Conservation (phyloP, 192 early-diverging fungal genomes). For the Gonapodya sp. region DNA sequence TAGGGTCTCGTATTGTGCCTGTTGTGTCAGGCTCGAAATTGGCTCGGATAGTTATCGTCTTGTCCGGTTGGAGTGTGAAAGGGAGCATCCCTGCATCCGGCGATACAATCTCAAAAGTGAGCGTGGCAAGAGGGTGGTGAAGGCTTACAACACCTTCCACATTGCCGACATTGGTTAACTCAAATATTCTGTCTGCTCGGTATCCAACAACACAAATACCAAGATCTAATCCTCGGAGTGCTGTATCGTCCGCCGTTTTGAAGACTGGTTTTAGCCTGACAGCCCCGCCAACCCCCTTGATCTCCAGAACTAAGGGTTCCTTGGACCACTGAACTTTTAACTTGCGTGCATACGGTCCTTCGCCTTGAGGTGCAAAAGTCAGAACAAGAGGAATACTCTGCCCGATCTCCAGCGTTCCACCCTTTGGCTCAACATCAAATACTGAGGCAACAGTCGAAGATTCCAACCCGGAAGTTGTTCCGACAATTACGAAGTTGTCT, state of each 20-base stretch:
- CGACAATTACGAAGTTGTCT: conserved; percentile 19
- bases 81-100: not conserved
- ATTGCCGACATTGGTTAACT: not conserved
- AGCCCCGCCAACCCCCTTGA: not conserved
- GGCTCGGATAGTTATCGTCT: not conserved
- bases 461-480: not conserved
- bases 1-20: not conserved
- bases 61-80: not conserved
- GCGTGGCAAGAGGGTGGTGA: not conserved
- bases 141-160: not conserved
- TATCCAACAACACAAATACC: not conserved
- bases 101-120: not conserved
- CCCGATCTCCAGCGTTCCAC: not conserved
- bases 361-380: not conserved
- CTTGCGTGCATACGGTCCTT: not conserved
- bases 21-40: not conserved
- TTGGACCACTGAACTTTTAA: not conserved
- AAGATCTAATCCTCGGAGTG: not conserved
- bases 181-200: not conserved
- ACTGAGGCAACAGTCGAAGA: not conserved
- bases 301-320: not conserved
- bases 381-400: not conserved
- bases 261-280: not conserved
- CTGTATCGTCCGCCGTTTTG: not conserved
- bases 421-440: not conserved